Base-by-base conservation (phyloP, 176 grass and related monocot genomes). In the Bolboschoenus planiculmis region DNA sequence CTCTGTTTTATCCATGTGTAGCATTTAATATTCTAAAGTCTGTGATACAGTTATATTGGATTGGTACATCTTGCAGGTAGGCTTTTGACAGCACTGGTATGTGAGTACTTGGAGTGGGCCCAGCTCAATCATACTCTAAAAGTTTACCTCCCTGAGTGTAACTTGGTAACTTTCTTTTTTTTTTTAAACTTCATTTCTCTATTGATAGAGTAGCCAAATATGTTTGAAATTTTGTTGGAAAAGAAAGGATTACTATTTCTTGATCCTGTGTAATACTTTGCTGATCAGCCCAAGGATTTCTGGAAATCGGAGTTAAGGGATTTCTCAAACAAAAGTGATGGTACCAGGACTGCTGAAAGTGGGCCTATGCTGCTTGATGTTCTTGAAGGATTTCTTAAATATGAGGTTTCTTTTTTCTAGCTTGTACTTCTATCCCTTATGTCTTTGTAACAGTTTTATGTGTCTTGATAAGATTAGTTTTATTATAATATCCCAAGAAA, bases 351-450 rank as follows among this genome's bases (percentile, higher is more conserved):
- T 53, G 91, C 87, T 54, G 92, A 95, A 83, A 93, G 91, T 78
- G 93, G 91, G 43, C 93, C 93, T 33, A 81, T 99, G 86, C 92
- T 99, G 35, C 85, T 99, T 77, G 92, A 99, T 62, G 92, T 99
- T 78, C 92, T 99, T 27, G 91, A 99, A 89, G 91, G 96, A 81
- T 99, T 91, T 87, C 75, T 95, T 31, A 99, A 95, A 95, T 99
- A 91, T 85, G 91, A 95, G 96, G 96, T 99, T 87, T 85, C 30
- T 79, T 91, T 87, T 40, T 77, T 15, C 66, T 56, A 35, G 33
- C 67, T 62, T 53, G 11, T 83, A 53, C 14, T 37, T 86, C 42
- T 53, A 23, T 83, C 43, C 39, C 9, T 29, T 70, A 31, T 50
- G 26, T 31, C 2, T 53, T 18, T 73, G 27, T 53, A 9, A 51